Base-by-base conservation (phyloP, 1,284 basidiomycete genomes). In the Leccinum griseonigrum region DNA sequence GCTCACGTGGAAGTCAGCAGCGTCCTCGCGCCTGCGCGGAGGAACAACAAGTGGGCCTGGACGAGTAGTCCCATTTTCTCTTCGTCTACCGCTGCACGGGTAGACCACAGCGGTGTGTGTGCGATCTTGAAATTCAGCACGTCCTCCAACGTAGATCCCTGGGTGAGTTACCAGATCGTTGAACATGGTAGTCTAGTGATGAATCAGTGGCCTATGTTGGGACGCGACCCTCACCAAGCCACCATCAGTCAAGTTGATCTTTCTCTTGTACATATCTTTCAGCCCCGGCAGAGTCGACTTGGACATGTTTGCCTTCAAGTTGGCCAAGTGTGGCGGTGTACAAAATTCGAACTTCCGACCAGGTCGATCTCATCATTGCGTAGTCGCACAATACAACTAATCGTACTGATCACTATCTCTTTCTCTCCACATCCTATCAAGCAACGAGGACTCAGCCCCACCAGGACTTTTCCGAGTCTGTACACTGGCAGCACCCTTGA, bases 111-210 rank as follows among this genome's bases (percentile, higher is more conserved):
- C 2, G 85, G 78, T 0, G 81, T 79, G 46, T 82, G 74, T 0
- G 84, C 81, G 48, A 87, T 83, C 67, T 85, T 77, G 46, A 79
- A 64, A 54, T 79, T 72, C 63, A 85, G 81, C 9, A 81, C 69
- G 43, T 83, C 80, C 71, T 92, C 88, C 16, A 92, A 79, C 1
- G 84, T 87, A 4, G 87, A 87, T 40, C 91, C 86, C 89, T 91
- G 62, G 34, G 6, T 34, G 2, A 38, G 3, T 28, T 22, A 36
- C 11, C 36, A n/a, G 16, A 22, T 60, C 31, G 22, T 53, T 18
- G n/a, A 18, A 10, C 9, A 9, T 43, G 40, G n/a, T 9, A 28
- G 22, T 56, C 56, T 48, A 18, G 46, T 55, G 26, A 34, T 60
- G 14, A 22, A 38, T 61, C 14, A 46, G 22, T 16, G 10, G 57